Evolutionary conservation across 2,329 filamentous ascomycete species (phyloP).

Genomic region (Trichoderma breve): DNA sequence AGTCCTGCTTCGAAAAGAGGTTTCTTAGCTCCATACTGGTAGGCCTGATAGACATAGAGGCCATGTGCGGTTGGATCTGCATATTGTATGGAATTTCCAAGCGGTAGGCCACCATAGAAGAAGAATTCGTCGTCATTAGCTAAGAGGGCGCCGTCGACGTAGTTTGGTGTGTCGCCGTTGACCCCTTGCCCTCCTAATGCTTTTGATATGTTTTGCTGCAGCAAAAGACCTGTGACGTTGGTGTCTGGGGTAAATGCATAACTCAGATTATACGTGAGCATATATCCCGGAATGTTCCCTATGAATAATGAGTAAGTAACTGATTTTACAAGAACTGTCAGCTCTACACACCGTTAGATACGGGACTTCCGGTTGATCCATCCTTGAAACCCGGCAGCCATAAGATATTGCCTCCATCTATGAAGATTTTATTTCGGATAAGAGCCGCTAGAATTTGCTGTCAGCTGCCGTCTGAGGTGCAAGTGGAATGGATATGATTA

Average conservation of each 20-base stretch:
- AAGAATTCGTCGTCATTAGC: conserved; percentile 62
- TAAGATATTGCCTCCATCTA: conserved; percentile 60
- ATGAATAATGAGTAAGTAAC: neutral
- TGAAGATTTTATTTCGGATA: conserved; percentile 60
- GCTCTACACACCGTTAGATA: conserved; percentile 44
- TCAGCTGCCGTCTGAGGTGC: conserved; percentile 25
- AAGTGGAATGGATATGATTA: neutral
- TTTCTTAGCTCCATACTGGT: conserved; percentile 49
- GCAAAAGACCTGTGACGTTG: conserved; percentile 55
- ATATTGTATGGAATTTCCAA: conserved; percentile 36
- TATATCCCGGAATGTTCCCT: conserved; percentile 53
- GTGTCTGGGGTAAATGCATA: conserved; percentile 49
- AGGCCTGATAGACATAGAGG: conserved; percentile 51
- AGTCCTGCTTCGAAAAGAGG: conserved; percentile 46
- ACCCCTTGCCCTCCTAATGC: conserved; percentile 46
- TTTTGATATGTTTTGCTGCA: conserved; percentile 45
- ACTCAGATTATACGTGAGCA: conserved; percentile 60
- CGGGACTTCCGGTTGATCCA: conserved; percentile 35
- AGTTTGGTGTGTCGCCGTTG: conserved; percentile 56
- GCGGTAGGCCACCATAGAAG: conserved; percentile 59
- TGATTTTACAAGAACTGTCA: no score
- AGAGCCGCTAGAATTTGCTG: conserved; percentile 46
- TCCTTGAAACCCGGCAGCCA: conserved; percentile 53
- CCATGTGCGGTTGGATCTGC: conserved; percentile 41
- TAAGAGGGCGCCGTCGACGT: conserved; percentile 62